Conservation (phyloP, 352 stramenopile species). For the Pythium volutum region DNA sequence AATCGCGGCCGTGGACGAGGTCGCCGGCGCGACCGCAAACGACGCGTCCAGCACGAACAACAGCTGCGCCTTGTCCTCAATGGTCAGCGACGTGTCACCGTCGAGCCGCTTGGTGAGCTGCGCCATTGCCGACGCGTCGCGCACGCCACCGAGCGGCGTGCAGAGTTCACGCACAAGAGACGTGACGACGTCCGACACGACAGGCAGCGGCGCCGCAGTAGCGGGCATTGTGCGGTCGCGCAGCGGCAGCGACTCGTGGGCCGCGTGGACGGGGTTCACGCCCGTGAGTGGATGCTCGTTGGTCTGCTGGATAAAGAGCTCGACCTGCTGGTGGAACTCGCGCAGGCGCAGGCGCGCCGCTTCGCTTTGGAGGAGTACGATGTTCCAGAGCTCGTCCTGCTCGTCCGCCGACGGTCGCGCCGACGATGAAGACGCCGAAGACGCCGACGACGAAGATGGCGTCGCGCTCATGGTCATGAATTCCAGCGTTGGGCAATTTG, state of each 20-base stretch:
- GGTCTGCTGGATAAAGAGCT: conserved; percentile 59
- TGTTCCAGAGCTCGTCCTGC: conserved; percentile 39
- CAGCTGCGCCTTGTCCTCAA: conserved; percentile 52
- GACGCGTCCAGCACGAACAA: conserved; percentile 61
- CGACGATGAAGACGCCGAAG: not conserved
- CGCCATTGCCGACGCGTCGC: conserved; percentile 34
- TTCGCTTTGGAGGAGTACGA: conserved; percentile 60
- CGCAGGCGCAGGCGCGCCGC: conserved; percentile 36
- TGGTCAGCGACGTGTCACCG: conserved; percentile 31
- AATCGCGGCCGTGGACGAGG: not conserved
- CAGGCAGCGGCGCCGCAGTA: conserved; percentile 14
- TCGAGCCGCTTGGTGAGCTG: conserved; percentile 36
- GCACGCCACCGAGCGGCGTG: conserved; percentile 32
- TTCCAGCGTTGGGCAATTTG: not conserved
- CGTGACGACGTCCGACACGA: conserved; percentile 43
- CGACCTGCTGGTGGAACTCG: conserved; percentile 66
- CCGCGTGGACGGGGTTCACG: conserved; percentile 15
- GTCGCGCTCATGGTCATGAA: not conserved
- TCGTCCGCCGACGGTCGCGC: conserved; percentile 5
- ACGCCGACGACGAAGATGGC: not conserved
- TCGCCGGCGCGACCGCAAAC: conserved; percentile 31
- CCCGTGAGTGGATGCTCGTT: conserved; percentile 44
- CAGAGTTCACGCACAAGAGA: conserved; percentile 41
- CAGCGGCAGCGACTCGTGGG: conserved; percentile 31
- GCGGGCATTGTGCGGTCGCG: conserved; percentile 25